Base-by-base conservation (phyloP, 2,329 filamentous ascomycete genomes). In the Xylaria sp. region DNA sequence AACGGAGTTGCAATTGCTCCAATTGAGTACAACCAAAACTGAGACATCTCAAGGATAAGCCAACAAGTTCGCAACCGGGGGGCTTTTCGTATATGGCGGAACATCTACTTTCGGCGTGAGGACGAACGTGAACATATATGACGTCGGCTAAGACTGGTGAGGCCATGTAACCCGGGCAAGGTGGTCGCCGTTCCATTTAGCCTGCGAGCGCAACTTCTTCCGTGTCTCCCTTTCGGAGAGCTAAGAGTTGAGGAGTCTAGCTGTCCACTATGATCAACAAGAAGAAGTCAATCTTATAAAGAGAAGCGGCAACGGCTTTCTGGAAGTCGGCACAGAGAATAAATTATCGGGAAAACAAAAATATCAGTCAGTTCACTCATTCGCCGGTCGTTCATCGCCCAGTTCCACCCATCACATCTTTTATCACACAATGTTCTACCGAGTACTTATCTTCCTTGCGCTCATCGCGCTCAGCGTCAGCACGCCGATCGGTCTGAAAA, bases 111-210 rank as follows among this genome's bases (percentile, higher is more conserved):
- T 65, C 44, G 58, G 58, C 44, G 23, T 13, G n/a, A 27, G 32
- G n/a, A 42, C 37, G 8, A 44, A 60, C 53, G 54, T 4, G 48
- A 60, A 48, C 21, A 60, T 35, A 58, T 32, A 69, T 60, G 66
- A 60, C 54, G 61, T 63, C 32, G 48, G 66, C 59, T 63, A 66
- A 66, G 69, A 60, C 37, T 37, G 48, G 40, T 35, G 23, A 55
- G 35, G 23, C 40, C 50, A 44, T 35, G 32, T 23, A 51, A 65
- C 65, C 42, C 32, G 50, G 44, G 42, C 47, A 44, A 25, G 51
- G 47, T 63, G 47, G 51, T 37, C 29, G 37, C 61, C 18, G 8
- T 70, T 59, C 58, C 61, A 69, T 70, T 70, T 70, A 70, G 69
- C 69, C 69, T 70, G 65, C 53, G 65, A 68, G 40, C 42, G 23